Percentiles rank a stretch among this genome's conserved stretches.
Conservation (phyloP, 345 rosid species). For the Dimocarpus longan region DNA sequence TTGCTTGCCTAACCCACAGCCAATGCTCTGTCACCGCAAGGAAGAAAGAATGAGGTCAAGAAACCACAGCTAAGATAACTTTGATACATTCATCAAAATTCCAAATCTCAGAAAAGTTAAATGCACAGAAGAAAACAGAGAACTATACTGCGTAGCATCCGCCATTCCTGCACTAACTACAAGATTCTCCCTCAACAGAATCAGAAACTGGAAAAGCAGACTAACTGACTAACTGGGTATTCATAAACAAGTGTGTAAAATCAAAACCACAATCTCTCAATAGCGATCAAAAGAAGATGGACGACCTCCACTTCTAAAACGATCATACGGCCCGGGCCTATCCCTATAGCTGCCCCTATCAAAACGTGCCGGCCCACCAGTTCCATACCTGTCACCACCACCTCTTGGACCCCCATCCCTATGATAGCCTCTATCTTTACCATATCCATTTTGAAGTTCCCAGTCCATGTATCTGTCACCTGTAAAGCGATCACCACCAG, state of each 20-base stretch:
- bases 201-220: not conserved
- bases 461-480: conserved; percentile 31
- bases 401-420: conserved; percentile 37
- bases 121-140: not conserved
- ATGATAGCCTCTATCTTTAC: conserved; percentile 22
- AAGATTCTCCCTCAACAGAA: not conserved
- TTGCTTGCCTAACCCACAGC: not conserved
- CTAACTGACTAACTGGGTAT: not conserved
- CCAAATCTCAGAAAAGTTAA: conserved; percentile 9
- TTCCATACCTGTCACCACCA: conserved; percentile 37
- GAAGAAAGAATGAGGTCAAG: not conserved
- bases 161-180: conserved; percentile 1
- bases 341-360: conserved; percentile 36
- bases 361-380: conserved; percentile 34
- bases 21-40: not conserved
- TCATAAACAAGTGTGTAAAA: not conserved
- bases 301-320: conserved; percentile 34
- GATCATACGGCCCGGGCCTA: conserved; percentile 43
- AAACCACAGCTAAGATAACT: conserved; percentile 7
- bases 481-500: conserved; percentile 39
- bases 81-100: not conserved
- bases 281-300: conserved; percentile 38
- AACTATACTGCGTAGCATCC: conserved; percentile 15
- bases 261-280: conserved; percentile 11
- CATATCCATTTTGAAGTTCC: conserved; percentile 19